phyloP scores from a whole-genome alignment of 2,329 filamentous ascomycete species.

The Exophiala calicioides region DNA sequence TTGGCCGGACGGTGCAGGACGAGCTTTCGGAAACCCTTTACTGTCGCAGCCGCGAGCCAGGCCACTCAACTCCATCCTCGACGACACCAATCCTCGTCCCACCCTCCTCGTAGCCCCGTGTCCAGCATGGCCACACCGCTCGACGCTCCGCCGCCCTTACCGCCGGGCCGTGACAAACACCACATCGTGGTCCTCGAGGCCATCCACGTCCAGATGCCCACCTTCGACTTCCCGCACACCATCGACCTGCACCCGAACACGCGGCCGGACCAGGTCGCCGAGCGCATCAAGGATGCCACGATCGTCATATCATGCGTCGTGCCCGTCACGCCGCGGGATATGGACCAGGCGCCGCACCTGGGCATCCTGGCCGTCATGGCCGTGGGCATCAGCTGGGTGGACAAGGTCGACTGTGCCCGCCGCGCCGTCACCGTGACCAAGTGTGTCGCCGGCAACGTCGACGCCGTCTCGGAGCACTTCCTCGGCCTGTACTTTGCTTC shows the following conservation, averaged over 20 bases:
- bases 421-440: constrained; percentile 50
- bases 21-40: no score
- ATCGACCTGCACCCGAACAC: constrained; percentile 43
- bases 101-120: no score
- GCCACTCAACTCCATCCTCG: not conserved
- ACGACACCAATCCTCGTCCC: not conserved
- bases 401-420: constrained; percentile 45
- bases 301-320: constrained; percentile 47
- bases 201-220: constrained; percentile 42
- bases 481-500: constrained; percentile 53
- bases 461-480: constrained; percentile 53
- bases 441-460: constrained; percentile 50
- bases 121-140: constrained; percentile 10
- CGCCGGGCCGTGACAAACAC: constrained; percentile 39
- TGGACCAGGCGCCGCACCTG: constrained; percentile 46
- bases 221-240: constrained; percentile 47
- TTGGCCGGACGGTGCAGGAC: no score
- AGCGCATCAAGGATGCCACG: constrained; percentile 48
- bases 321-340: constrained; percentile 44
- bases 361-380: constrained; percentile 49
- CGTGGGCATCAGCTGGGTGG: constrained; percentile 51
- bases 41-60: no score
- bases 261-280: constrained; percentile 39
- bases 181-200: constrained; percentile 52
- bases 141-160: constrained; percentile 21